Evolutionary conservation across 441 rosid species (phyloP), one percentile per base, ranked within the genome.

Genomic region (Eutrema salsugineum): DNA sequence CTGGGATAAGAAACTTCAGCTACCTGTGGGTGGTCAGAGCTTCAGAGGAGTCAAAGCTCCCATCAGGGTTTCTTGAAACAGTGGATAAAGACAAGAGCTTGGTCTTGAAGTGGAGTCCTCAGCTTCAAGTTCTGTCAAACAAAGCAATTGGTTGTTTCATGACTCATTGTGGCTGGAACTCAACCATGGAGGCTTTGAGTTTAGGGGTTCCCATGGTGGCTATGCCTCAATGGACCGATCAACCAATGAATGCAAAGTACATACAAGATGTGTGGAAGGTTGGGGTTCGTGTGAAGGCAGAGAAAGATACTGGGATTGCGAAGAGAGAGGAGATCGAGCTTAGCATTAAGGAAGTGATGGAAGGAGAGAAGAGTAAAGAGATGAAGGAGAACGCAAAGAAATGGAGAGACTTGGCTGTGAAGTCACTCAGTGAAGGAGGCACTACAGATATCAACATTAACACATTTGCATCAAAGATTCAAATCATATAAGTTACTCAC

Each of bases 161-260:
- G 22, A 83, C 86, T 2, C 92, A 87, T 17, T 80, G 87, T 55
- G 84, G 88, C 8, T 81, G 78, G 60, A 85, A 82, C 61, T 87
- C 85, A 2, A 71, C 77, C 1, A 59, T 82, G 33, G 88, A 87
- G 59, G 91, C 79, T 1, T 33, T 87, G 71, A 65, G 78, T n/a
- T 33, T 87, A 47, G 92, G 85, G 7, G 87, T 84, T 9, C 92
- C 92, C 4, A 79, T 84, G 84, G 79, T 85, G 44, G 84, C 76
- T 22, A 79, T 87, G 82, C 92, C 89, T 8, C 92, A 85, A 5
- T 87, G 84, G 87, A 77, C 76, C 0, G 92, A 87, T n/a, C 87
- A 87, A 54, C 68, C 73, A 2, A 87, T 78, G 14, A 83, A 87
- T 30, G 85, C 87, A 1, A 85, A 83, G 81, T 72, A 67, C n/a